Base-by-base conservation (phyloP, 192 early-diverging fungal species). In the Phycomyces nitens region DNA sequence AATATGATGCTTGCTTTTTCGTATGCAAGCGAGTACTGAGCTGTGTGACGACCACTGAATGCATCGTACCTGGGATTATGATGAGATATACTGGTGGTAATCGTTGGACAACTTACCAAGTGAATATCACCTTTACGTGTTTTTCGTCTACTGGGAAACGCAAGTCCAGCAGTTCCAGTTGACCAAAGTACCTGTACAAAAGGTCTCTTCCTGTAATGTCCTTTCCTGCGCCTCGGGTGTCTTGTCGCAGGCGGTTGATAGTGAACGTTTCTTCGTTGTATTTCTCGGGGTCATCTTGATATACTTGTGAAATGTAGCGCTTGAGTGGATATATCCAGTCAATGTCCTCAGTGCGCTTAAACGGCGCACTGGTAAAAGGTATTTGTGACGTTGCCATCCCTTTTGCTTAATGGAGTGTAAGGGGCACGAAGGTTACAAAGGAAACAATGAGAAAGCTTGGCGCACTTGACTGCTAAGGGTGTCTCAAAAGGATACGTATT, bases 1-100 rank as follows among this genome's bases (percentile, higher is more conserved):
- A 96, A 99, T 63, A 99, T 89, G 10, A 90, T 85, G 71, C 89
- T 91, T 0, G 95, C 97, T 77, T 98, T 98, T 66, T 99, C 97
- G 73, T 94, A 99, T 1, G 97, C 97, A 62, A 97, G 82, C 9
- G 97, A 95, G 73, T 85, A 88, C 69, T 99, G 97, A 38, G 91
- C 85, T 23, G 90, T 87, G 10, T 77, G 73, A 60, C 90, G 85
- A 29, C 71, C 72, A 20, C 84, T 90, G 71, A 99, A 99, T 10
- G 94, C 91, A 62, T 99, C 97, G 22, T 86, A 78, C 82, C 78
- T 79, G 62, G 24, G 3, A 14, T 5, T 8, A 24, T 43, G 14
- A 20, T 41, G 47, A 66, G 27, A 66, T 10, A 60, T 14, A 15
- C 14, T 43, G 12, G 39, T 34, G 23, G 18, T 29, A 18, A 27